Evolutionary conservation across 2,329 filamentous ascomycete species (phyloP), one percentile per base, ranked within the genome.

Genomic region (Ophiocordyceps camponoti-floridani): DNA sequence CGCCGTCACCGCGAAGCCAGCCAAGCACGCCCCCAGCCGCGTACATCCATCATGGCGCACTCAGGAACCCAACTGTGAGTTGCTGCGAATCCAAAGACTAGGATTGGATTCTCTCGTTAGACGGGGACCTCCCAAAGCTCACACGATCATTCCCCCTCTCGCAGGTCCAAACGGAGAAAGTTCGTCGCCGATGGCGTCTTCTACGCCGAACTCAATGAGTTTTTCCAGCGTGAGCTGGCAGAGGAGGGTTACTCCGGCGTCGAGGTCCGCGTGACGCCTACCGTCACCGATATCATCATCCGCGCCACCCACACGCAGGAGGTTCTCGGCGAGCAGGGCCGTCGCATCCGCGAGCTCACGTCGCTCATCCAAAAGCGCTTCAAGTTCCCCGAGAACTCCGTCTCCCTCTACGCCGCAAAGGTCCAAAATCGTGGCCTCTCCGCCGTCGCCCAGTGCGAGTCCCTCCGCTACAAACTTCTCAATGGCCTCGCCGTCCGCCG

Each of bases 311-410:
- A 98, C 82, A 98, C 91, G 66, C 91, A 98, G 77, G 93, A 98
- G 77, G 93, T 98, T 59, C 86, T 98, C 64, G 91, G 91, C 66
- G 91, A 98, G 82, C 91, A 98, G 79, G 91, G 91, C 64, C 88
- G 91, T 75, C 86, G 91, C 75, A 98, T 98, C 72, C 89, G 91
- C 70, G 91, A 98, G 79, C 87, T 98, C 72, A 98, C 91, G 67
- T 95, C 87, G 63, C 83, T 98, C 67, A 98, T 98, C 79, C 93
- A 98, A 79, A 96, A 98, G 84, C 88, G 91, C 66, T 98, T 98
- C 85, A 95, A 95, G 79, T 98, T 98, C 83, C 89, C 91, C 72
- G 89, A 96, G 77, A 96, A 96, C 84, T 93, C 84, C 60, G 91
- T 98, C 68, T 96, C 91, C 56, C 87, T 98, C 65, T 98, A 98